Evolutionary conservation across 2,329 filamentous ascomycete species (phyloP).

Genomic region (Xylariales sp.): DNA sequence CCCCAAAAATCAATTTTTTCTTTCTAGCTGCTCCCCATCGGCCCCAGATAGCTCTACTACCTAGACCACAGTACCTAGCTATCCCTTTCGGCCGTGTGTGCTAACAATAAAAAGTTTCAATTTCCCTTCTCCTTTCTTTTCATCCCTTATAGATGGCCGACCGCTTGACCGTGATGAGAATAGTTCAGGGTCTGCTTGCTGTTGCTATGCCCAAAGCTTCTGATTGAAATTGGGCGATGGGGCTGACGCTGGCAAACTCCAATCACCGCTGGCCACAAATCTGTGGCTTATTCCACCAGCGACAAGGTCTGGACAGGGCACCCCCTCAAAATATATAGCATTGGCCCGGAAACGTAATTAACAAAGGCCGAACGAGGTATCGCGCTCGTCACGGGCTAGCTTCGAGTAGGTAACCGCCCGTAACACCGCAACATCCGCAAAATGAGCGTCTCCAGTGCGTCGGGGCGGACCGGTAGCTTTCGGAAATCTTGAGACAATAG

Average conservation of each 20-base stretch:
- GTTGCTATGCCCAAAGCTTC: constrained; percentile 18
- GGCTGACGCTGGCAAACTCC: constrained; percentile 40
- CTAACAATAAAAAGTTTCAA: constrained; percentile 22
- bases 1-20: background rate
- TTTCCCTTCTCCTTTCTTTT: constrained; percentile 24
- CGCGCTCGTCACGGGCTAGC: background rate
- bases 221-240: constrained; percentile 41
- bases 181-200: constrained; percentile 33
- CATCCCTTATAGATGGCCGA: constrained; percentile 31
- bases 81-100: constrained; percentile 19
- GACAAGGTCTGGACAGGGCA: constrained; percentile 30
- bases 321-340: constrained; percentile 32
- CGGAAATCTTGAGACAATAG: constrained; percentile 18
- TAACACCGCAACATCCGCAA: constrained; percentile 12
- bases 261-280: constrained; percentile 45
- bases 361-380: constrained; percentile 10
- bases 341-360: constrained; percentile 35
- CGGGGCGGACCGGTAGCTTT: constrained; percentile 24
- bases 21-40: background rate
- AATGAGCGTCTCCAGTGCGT: background rate
- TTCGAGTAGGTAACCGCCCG: constrained; percentile 1
- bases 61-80: background rate
- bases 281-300: constrained; percentile 33
- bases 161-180: constrained; percentile 37
- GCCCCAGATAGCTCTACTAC: background rate